Evolutionary conservation across 2,329 filamentous ascomycete species (phyloP).

Genomic region (Anthostomella pinea): DNA sequence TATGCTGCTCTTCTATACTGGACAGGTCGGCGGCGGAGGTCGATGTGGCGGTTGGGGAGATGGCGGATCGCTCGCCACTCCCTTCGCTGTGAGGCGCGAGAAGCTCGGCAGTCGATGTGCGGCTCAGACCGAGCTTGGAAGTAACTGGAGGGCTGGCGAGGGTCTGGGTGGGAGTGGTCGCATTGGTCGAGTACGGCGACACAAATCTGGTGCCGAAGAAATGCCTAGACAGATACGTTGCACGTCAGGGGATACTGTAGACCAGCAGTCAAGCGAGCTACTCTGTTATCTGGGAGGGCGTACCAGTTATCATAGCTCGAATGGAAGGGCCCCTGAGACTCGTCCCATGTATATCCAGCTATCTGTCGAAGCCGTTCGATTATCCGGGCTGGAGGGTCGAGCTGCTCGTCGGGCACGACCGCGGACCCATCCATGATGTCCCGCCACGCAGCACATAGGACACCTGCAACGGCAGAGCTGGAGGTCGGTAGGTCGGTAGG

Average conservation of each 20-base stretch:
- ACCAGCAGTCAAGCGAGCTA: constrained; percentile 10
- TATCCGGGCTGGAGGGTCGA: constrained; percentile 65
- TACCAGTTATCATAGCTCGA: constrained; percentile 87
- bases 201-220: constrained; percentile 62
- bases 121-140: constrained; percentile 41
- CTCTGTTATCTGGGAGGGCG: constrained; percentile 19
- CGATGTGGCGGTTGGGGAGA: constrained; percentile 32
- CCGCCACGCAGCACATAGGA: constrained; percentile 19
- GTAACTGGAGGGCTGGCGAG: constrained; percentile 43
- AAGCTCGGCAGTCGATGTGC: constrained; percentile 43
- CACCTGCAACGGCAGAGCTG: neutral
- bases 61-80: constrained; percentile 37
- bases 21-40: constrained; percentile 46
- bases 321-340: constrained; percentile 55
- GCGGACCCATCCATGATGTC: constrained; percentile 49
- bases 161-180: constrained; percentile 45
- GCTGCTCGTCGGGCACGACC: constrained; percentile 50
- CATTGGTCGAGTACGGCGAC: constrained; percentile 46
- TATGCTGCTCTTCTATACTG: constrained; percentile 56
- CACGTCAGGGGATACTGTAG: neutral
- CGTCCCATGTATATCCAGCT: constrained; percentile 75
- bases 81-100: constrained; percentile 38
- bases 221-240: constrained; percentile 46
- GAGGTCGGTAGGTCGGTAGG: neutral
- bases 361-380: constrained; percentile 72